phyloP scores from a whole-genome alignment of 2,329 filamentous ascomycete species.

The Colletotrichum gigasporum region DNA sequence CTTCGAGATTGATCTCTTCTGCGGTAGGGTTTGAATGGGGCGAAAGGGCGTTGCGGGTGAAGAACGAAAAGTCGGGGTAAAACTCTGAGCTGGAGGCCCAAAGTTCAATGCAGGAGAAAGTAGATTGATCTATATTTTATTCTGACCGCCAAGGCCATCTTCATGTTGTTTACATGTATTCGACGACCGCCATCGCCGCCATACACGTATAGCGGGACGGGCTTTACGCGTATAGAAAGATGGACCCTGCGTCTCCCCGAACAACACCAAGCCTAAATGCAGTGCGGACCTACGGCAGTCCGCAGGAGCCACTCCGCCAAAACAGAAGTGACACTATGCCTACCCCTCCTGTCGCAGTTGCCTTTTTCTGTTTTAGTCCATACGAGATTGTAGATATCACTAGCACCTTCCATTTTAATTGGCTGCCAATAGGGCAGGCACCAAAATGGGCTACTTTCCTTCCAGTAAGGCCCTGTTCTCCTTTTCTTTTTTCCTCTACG shows the following conservation, averaged over 20 bases:
- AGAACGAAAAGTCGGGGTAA: not conserved
- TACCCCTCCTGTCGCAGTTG: no score
- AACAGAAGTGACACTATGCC: no score
- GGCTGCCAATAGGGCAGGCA: no score
- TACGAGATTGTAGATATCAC: no score
- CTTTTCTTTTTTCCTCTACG: no score
- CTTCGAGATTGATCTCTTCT: no score
- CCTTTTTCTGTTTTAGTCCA: no score
- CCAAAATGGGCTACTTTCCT: no score
- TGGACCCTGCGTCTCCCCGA: not conserved
- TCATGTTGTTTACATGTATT: not conserved
- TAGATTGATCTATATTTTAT: not conserved
- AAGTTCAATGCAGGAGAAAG: not conserved
- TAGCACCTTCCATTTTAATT: no score
- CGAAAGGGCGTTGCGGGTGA: not conserved
- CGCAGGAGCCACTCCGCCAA: no score
- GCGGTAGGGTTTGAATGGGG: not conserved
- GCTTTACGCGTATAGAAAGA: constrained; percentile 8
- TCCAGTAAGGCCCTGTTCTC: no score
- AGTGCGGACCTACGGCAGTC: no score
- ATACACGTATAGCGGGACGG: constrained; percentile 9
- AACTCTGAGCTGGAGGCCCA: not conserved
- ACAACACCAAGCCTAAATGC: not conserved
- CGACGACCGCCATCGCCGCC: not conserved
- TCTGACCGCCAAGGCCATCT: not conserved